Conservation (phyloP, 2,329 filamentous ascomycete species). For the Ilyonectria robusta region DNA sequence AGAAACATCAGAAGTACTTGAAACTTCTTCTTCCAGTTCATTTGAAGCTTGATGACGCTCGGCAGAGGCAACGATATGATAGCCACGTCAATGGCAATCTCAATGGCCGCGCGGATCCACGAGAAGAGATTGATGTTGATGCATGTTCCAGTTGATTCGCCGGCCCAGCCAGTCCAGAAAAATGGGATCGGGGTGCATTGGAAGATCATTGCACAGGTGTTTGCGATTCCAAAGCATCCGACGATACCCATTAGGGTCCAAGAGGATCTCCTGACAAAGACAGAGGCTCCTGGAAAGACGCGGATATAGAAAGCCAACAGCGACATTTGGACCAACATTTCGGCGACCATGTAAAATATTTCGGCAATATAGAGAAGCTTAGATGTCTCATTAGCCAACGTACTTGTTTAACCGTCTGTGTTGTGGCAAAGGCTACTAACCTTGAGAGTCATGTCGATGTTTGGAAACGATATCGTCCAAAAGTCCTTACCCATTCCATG, state of each 20-base stretch:
- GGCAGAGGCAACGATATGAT: slow-evolving; percentile 22
- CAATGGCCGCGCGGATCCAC: slow-evolving; percentile 28
- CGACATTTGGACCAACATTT: slow-evolving; percentile 27
- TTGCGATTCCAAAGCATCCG: slow-evolving; percentile 23
- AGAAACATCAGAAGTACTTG: slow-evolving; percentile 26
- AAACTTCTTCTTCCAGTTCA: slow-evolving; percentile 28
- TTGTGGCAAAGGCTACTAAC: background rate
- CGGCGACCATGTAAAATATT: slow-evolving; percentile 30
- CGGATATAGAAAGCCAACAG: slow-evolving; percentile 27
- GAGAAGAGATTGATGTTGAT: slow-evolving; percentile 31
- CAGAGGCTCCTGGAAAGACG: slow-evolving; percentile 20
- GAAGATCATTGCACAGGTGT: slow-evolving; percentile 28
- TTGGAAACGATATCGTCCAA: slow-evolving; percentile 22
- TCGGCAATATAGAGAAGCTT: slow-evolving; percentile 27
- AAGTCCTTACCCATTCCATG: slow-evolving; percentile 25
- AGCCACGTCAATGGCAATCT: slow-evolving; percentile 27
- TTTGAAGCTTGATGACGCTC: slow-evolving; percentile 21
- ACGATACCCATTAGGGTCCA: slow-evolving; percentile 22
- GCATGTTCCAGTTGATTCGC: slow-evolving; percentile 18
- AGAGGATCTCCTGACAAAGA: slow-evolving; percentile 8
- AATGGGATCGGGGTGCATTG: slow-evolving; percentile 24
- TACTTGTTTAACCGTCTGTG: background rate
- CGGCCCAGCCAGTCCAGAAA: slow-evolving; percentile 25
- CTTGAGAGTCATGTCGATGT: slow-evolving; percentile 22
- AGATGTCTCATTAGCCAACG: background rate